Evolutionary conservation across 495 filamentous ascomycete genomes (phyloP), one percentile per base, ranked within the genome.

Genomic region (Penicillium maclennaniae): DNA sequence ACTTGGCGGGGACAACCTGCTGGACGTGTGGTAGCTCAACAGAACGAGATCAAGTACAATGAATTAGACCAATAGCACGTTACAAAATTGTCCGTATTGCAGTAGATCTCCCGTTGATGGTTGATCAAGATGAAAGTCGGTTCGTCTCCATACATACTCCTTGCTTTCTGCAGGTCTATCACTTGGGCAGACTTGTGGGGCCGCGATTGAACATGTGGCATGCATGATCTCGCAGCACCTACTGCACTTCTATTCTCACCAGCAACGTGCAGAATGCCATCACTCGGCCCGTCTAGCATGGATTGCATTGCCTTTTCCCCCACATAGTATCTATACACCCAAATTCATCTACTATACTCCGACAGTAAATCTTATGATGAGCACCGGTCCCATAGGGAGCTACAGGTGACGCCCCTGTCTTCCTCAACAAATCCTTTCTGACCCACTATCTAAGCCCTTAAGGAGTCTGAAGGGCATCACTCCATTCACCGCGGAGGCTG

Each of bases 261-360:
- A 49, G 44, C 36, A 49, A 54, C 50, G 58, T 61, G 58, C 58
- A 61, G 58, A 51, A 15, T 42, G 28, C 40, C 42, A 23, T 49
- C 21, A 21, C 40, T 17, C 39, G 40, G 42, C 14, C 25, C 46
- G 36, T 26, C 23, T 26, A 45, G 34, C 52, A 31, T 45, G 14
- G 14, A 9, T 10, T 34, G 31, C 31, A 34, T 6, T 15, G 4
- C 21, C 25, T 37, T 23, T 2, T 1, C 20, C 45, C 31, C 28
- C n/a, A 47, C n/a, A n/a, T 12, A 17, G 25, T 36, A 38, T 37
- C 6, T 3, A 16, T 14, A 25, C 10, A 25, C 34, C 34, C 0
- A 34, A 34, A 34, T 1, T 34, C 28, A 16, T 47, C 31, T n/a
- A 31, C 10, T 0, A 36, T 8, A 21, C 34, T 19, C 28, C 31